A percentile compares a stretch with the other conserved stretches of the same genome.
Evolutionary conservation across 441 rosid species (phyloP).

Genomic region (Biscutella auriculata): DNA sequence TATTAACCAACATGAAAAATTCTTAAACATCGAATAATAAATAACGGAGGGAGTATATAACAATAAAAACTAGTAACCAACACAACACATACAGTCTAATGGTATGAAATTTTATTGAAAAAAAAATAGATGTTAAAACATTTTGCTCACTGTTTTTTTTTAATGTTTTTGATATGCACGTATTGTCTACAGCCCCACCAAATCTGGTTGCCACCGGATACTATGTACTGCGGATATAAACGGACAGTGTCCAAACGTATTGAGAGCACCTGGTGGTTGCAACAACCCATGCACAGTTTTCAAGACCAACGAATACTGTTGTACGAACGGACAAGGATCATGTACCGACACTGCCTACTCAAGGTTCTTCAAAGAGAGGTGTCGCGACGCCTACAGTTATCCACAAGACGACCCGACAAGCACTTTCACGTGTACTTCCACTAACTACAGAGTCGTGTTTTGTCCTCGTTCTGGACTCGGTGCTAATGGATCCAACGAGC

Average conservation of each 20-base stretch:
- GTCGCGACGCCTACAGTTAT: slow-evolving; percentile 47
- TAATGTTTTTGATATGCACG: no score
- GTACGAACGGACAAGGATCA: slow-evolving; percentile 25
- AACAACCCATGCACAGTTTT: slow-evolving; percentile 35
- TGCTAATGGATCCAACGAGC: background rate
- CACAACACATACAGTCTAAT: no score
- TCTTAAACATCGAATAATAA: no score
- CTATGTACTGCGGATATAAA: slow-evolving; percentile 32
- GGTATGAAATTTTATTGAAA: no score
- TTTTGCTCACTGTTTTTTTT: no score
- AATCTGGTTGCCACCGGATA: slow-evolving; percentile 16
- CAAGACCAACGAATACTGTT: slow-evolving; percentile 27
- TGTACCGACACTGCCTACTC: slow-evolving; percentile 23
- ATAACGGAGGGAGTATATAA: no score
- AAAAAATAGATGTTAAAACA: no score
- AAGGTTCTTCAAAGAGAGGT: slow-evolving; percentile 34
- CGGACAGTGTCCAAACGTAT: slow-evolving; percentile 27
- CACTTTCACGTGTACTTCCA: slow-evolving; percentile 36
- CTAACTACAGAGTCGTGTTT: slow-evolving; percentile 29
- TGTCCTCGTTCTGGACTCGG: slow-evolving; percentile 10
- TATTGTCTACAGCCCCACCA: slow-evolving; percentile 20
- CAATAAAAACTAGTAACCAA: no score
- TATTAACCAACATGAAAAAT: no score
- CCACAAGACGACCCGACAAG: slow-evolving; percentile 49
- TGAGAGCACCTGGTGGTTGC: slow-evolving; percentile 33